A percentile compares a stretch with the other conserved stretches of the same genome.
Conservation (phyloP, 2,329 filamentous ascomycete genomes). For the Venturiaceae sp. region DNA sequence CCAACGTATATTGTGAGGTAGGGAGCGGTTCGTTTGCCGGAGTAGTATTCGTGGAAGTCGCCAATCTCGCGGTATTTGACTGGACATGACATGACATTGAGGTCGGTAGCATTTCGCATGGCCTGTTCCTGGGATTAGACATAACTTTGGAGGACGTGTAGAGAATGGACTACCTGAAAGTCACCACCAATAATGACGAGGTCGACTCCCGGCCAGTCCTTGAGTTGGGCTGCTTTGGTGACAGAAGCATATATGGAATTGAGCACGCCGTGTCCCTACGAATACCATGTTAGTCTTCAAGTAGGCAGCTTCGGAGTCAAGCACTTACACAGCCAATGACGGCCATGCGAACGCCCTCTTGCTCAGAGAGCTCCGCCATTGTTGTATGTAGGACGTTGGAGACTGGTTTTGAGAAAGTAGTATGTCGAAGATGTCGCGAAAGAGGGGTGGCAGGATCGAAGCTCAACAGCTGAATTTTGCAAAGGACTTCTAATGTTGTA, state of each 20-base stretch:
- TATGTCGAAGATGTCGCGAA: too few relatives aligned
- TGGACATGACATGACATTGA: constrained; percentile 83
- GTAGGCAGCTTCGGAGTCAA: background rate
- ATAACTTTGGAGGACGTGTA: constrained; percentile 7
- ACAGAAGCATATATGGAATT: constrained; percentile 85
- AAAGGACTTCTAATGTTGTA: too few relatives aligned
- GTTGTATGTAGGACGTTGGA: background rate
- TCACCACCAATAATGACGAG: constrained; percentile 92
- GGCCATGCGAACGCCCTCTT: constrained; percentile 40
- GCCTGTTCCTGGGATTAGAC: constrained; percentile 45
- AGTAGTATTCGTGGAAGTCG: constrained; percentile 93
- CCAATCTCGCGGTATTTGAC: constrained; percentile 78
- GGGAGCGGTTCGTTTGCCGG: constrained; percentile 64
- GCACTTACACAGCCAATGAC: constrained; percentile 72
- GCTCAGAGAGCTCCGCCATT: background rate
- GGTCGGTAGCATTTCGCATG: constrained; percentile 77
- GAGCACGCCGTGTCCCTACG: constrained; percentile 79
- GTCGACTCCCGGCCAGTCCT: constrained; percentile 75
- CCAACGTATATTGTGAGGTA: constrained; percentile 88
- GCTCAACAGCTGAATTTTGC: background rate
- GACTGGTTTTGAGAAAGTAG: background rate
- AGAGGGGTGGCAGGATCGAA: too few relatives aligned
- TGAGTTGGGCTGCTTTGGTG: constrained; percentile 54
- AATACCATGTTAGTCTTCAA: constrained; percentile 15
- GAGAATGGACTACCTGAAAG: constrained; percentile 57